Conservation (phyloP, 75 land plant species). For the Larix kaempferi region DNA sequence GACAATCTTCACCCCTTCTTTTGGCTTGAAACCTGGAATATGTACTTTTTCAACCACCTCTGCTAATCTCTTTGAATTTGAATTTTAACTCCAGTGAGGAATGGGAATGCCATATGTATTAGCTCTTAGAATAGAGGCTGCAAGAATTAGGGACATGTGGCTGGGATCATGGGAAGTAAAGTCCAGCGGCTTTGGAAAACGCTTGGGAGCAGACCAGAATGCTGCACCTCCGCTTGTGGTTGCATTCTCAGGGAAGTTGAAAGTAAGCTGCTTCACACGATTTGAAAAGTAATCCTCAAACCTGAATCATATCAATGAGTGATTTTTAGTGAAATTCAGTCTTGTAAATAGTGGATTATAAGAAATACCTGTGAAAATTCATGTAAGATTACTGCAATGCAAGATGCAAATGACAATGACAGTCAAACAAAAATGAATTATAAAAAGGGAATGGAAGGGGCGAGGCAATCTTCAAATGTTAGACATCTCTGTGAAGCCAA, state of each 20-base stretch:
- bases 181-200: conserved; percentile 71
- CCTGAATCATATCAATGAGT: conserved; percentile 21
- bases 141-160: conserved; percentile 57
- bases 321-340: neutral
- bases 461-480: conserved; percentile 75
- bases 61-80: conserved; percentile 27
- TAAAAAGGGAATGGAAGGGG: neutral
- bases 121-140: conserved; percentile 76
- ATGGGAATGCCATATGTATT: conserved; percentile 71
- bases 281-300: conserved; percentile 96
- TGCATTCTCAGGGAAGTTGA: conserved; percentile 88
- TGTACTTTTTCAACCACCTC: conserved; percentile 62
- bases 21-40: conserved; percentile 71
- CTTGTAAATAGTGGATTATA: too few relatives aligned
- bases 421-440: too few relatives aligned
- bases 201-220: conserved; percentile 81
- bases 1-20: conserved; percentile 74
- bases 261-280: conserved; percentile 89
- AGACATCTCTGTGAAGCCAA: conserved; percentile 68
- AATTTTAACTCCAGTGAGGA: conserved; percentile 67
- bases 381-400: too few relatives aligned
- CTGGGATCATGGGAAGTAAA: conserved; percentile 55
- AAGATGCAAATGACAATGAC: too few relatives aligned
- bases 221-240: conserved; percentile 75
- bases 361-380: too few relatives aligned